phyloP scores from a whole-genome alignment of 2,329 filamentous ascomycete species.

The Fusarium sulawesiense region DNA sequence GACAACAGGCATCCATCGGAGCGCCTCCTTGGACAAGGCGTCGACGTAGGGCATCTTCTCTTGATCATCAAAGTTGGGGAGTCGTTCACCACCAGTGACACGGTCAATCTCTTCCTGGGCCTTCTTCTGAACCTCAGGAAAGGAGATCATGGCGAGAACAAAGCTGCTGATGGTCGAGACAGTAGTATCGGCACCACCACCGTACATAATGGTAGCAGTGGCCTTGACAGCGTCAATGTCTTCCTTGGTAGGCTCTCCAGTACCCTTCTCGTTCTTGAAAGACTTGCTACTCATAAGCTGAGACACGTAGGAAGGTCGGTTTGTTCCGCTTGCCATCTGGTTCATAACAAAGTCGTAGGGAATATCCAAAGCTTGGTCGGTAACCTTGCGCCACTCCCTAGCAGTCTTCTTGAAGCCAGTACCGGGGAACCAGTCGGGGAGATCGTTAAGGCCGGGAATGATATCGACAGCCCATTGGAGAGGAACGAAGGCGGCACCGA shows the following conservation, averaged over 20 bases:
- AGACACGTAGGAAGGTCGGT: constrained; percentile 46
- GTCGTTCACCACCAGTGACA: constrained; percentile 45
- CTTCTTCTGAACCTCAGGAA: constrained; percentile 40
- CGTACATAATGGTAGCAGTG: constrained; percentile 46
- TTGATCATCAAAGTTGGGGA: constrained; percentile 46
- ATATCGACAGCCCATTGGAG: constrained; percentile 51
- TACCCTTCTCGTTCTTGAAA: constrained; percentile 9
- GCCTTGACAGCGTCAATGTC: constrained; percentile 44
- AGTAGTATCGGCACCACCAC: constrained; percentile 48
- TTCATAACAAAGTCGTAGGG: constrained; percentile 49
- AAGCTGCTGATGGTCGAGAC: constrained; percentile 43
- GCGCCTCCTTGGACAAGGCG: constrained; percentile 48
- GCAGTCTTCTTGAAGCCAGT: constrained; percentile 48
- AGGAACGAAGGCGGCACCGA: constrained; percentile 46
- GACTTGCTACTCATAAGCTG: constrained; percentile 38
- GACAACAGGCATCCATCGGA: constrained; percentile 49
- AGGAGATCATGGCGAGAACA: constrained; percentile 44
- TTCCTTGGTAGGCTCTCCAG: constrained; percentile 10
- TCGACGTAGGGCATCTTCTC: constrained; percentile 48
- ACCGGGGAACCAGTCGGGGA: constrained; percentile 49
- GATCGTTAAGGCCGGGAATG: constrained; percentile 46
- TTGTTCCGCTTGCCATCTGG: constrained; percentile 40
- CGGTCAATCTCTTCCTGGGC: constrained; percentile 47
- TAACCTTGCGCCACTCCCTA: constrained; percentile 39
- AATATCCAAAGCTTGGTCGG: constrained; percentile 30